Conservation (phyloP, 2,329 filamentous ascomycete species). For the Venturia carpophila region DNA sequence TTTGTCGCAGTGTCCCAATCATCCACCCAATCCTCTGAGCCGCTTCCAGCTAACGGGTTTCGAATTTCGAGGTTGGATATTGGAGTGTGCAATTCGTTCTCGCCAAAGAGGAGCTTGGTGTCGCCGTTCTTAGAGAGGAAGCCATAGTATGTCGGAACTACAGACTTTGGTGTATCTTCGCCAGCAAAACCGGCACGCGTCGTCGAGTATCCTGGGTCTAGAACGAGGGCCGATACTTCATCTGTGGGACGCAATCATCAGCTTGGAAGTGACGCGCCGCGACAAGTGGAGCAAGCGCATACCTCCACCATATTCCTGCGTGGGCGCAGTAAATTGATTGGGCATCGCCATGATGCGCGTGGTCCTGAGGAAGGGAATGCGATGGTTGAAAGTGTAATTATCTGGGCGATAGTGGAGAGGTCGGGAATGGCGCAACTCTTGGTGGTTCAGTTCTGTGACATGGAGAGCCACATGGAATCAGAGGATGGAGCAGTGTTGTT, state of each 20-base stretch:
- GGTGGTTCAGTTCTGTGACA: neutral
- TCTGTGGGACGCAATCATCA: slow-evolving; percentile 47
- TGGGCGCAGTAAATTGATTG: slow-evolving; percentile 18
- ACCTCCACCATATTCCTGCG: slow-evolving; percentile 20
- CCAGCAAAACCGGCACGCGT: slow-evolving; percentile 94
- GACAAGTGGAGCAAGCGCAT: neutral
- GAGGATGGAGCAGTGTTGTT: neutral
- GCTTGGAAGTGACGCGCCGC: neutral
- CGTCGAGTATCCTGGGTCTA: slow-evolving; percentile 87
- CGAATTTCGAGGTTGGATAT: slow-evolving; percentile 70
- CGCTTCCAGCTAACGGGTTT: slow-evolving; percentile 86
- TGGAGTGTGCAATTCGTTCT: slow-evolving; percentile 78
- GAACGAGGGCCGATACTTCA: slow-evolving; percentile 92
- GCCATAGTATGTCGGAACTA: slow-evolving; percentile 86
- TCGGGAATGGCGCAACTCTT: neutral
- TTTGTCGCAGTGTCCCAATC: slow-evolving; percentile 90
- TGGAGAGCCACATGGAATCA: neutral
- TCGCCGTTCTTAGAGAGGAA: slow-evolving; percentile 41
- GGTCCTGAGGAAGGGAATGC: neutral
- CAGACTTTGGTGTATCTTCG: slow-evolving; percentile 92
- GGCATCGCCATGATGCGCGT: slow-evolving; percentile 16
- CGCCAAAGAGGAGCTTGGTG: slow-evolving; percentile 66
- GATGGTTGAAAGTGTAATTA: neutral
- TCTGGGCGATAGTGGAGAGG: neutral
- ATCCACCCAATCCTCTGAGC: slow-evolving; percentile 59